Evolutionary conservation across 164 flowering plant genomes (phyloP).

Genomic region (Nelumbo lutea): DNA sequence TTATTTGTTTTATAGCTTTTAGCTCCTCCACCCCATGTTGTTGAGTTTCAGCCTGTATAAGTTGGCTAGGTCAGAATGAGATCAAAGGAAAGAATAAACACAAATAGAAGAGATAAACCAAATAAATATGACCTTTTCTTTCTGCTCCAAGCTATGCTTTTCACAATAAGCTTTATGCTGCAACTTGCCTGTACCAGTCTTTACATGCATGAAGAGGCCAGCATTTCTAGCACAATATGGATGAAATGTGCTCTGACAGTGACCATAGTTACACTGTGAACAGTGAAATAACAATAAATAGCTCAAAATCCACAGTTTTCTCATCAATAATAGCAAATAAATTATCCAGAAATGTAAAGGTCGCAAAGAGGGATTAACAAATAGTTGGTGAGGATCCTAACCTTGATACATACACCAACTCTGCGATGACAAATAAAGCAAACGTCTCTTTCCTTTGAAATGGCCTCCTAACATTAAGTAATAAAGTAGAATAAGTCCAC

Average conservation of each 20-base stretch:
- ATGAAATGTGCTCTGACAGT: constrained; percentile 85
- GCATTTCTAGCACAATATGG: constrained; percentile 85
- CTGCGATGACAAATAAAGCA: constrained; percentile 65
- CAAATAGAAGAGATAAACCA: constrained; percentile 3
- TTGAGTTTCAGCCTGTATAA: constrained; percentile 59
- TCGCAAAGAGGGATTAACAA: not conserved
- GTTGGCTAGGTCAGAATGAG: constrained; percentile 6
- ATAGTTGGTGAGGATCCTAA: constrained; percentile 17
- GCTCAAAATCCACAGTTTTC: not conserved
- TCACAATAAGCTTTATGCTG: constrained; percentile 92
- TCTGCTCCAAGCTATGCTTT: constrained; percentile 84
- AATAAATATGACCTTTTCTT: constrained; percentile 55
- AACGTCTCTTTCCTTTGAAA: constrained; percentile 43
- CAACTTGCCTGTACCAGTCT: constrained; percentile 53
- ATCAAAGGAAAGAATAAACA: not conserved
- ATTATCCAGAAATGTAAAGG: not conserved
- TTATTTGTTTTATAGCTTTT: constrained; percentile 61
- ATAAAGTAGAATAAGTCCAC: not conserved
- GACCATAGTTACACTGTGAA: constrained; percentile 81
- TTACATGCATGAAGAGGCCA: constrained; percentile 66
- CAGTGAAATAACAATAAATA: not conserved
- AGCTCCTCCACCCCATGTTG: constrained; percentile 74
- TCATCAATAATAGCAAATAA: not conserved
- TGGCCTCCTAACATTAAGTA: constrained; percentile 45
- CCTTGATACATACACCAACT: constrained; percentile 84